Percentiles rank a stretch among this genome's conserved stretches.
phyloP scores from a whole-genome alignment of 1,139 yeast genomes.

The Geotrichum histeridarum region DNA sequence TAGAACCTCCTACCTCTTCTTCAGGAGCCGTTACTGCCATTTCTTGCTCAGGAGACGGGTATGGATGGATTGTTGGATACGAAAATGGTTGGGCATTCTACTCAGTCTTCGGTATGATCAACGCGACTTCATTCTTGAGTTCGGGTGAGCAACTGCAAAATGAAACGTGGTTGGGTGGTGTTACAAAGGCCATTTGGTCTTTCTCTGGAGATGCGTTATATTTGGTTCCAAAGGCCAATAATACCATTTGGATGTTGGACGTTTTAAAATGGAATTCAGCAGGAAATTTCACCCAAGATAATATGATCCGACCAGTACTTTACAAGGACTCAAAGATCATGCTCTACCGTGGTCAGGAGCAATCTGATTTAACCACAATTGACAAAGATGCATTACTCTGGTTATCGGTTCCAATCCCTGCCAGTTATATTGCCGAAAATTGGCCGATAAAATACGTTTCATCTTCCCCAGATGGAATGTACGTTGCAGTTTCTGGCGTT shows the following conservation, averaged over 20 bases:
- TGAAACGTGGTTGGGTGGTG: constrained; percentile 35
- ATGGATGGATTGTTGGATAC: constrained; percentile 37
- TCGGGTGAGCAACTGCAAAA: constrained; percentile 26
- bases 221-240: constrained; percentile 25
- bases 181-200: constrained; percentile 34
- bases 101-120: constrained; percentile 39
- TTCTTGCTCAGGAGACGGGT: constrained; percentile 38
- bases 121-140: constrained; percentile 33
- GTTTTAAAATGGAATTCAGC: constrained; percentile 34
- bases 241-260: constrained; percentile 30
- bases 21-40: constrained; percentile 32
- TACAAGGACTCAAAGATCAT: constrained; percentile 37
- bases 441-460: constrained; percentile 41
- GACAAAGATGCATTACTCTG: constrained; percentile 40
- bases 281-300: constrained; percentile 31
- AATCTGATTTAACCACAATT: constrained; percentile 38
- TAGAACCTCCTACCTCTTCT: constrained; percentile 33
- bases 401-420: constrained; percentile 40
- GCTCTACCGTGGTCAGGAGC: constrained; percentile 40
- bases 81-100: constrained; percentile 38
- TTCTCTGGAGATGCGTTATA: constrained; percentile 33
- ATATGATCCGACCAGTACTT: constrained; percentile 36
- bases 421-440: constrained; percentile 39
- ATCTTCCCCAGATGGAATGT: constrained; percentile 40
- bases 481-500: constrained; percentile 42